phyloP scores from a whole-genome alignment of 768 basidiomycete species.

The Astraeus odoratus region DNA sequence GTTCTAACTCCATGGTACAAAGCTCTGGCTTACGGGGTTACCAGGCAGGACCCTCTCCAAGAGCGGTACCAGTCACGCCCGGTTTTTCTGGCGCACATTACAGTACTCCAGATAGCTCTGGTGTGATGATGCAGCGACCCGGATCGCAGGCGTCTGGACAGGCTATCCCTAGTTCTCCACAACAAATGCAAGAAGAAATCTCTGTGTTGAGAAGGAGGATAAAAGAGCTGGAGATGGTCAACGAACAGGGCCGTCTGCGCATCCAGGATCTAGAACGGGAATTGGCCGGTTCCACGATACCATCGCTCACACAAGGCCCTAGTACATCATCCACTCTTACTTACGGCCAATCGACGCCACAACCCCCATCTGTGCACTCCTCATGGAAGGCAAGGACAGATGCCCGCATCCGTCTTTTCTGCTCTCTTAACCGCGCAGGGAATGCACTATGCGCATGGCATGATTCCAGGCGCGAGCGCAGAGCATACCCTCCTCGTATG shows the following conservation, averaged over 20 bases:
- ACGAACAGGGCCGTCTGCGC: constrained; percentile 43
- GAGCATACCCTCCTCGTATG: constrained; percentile 69
- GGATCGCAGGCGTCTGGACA: constrained; percentile 19
- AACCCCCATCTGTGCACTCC: constrained; percentile 38
- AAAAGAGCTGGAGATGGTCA: constrained; percentile 56
- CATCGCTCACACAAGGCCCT: constrained; percentile 13
- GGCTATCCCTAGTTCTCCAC: constrained; percentile 16
- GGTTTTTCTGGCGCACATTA: constrained; percentile 2
- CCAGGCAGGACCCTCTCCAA: constrained; percentile 14
- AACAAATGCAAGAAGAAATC: constrained; percentile 43
- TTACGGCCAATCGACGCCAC: constrained; percentile 23
- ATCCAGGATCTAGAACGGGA: constrained; percentile 43
- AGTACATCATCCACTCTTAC: constrained; percentile 11
- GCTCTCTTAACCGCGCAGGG: constrained; percentile 79
- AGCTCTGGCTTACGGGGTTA: constrained; percentile 16
- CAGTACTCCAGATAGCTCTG: constrained; percentile 1
- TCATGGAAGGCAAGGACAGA: constrained; percentile 73
- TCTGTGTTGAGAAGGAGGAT: constrained; percentile 49
- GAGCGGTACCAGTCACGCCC: constrained; percentile 3
- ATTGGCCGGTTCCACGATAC: constrained; percentile 26
- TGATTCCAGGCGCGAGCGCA: constrained; percentile 78
- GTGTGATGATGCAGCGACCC: constrained; percentile 15
- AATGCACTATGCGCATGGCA: constrained; percentile 90
- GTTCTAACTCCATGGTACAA: constrained; percentile 10
- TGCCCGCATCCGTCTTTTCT: constrained; percentile 62